Evolutionary conservation across 2,329 filamentous ascomycete species (phyloP), one percentile per base, ranked within the genome.

Genomic region (Periconia macrospinosa): DNA sequence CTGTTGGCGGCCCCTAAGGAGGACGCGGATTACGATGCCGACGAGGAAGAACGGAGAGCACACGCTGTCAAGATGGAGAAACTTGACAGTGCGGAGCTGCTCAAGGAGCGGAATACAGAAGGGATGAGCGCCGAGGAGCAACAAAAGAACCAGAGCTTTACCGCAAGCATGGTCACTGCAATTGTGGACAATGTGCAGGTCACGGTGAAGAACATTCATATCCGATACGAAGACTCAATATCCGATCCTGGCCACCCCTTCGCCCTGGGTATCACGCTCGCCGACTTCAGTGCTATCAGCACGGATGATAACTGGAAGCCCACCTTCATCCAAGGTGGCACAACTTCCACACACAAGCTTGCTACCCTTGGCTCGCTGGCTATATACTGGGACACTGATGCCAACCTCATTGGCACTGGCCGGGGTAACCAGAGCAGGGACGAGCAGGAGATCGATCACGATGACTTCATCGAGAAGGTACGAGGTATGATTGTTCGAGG

Each of bases 41-140:
- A 93, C 11, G 94, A 99, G 69, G 94, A 99, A 74, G 90, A 93
- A 62, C 84, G 86, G 49, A 84, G 94, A 69, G 86, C 85, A 57
- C 92, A 97, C 71, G 84, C 88, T n/a, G 83, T 99, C 68, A 99
- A 99, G 79, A 96, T 99, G 86, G 94, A 99, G 76, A 96, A 97
- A 76, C 83, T 99, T 7, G 94, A 99, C 73, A 96, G 91, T 62
- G 94, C 94, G 1, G 94, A 99, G 76, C 79, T 99, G 59, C 79
- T 99, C 60, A 96, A 96, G 73, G 93, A 97, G 70, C 85, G 90
- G 49, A 95, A 89, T 57, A 87, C 88, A n/a, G 93, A 96, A 72
- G 92, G 93, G 44, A 87, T 97, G 81, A 96, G 90, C 68, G 86
- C 88, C 61, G 94, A 99, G 72, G 94, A 99, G 72, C 91, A 97